Percentiles rank a stretch among this genome's conserved stretches.
These are phyloP conservation scores for Penicillium salamii DNA, from an alignment of 495 filamentous ascomycete genomes.

Conservation along the genomic window DNA sequence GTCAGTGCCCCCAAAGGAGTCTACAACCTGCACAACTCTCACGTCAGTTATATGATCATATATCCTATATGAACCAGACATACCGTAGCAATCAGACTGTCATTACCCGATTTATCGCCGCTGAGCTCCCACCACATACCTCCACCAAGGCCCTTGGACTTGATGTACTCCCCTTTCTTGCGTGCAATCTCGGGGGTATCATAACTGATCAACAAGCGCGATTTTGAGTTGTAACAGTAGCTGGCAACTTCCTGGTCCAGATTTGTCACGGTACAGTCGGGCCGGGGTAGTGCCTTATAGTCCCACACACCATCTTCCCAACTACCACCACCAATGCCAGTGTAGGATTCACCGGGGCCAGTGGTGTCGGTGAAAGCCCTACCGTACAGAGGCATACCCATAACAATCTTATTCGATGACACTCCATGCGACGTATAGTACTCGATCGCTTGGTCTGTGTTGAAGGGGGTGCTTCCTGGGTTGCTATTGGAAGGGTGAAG, in stretches of 20 bases:
- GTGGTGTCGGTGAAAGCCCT: conserved; percentile 70
- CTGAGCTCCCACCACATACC: conserved; percentile 91
- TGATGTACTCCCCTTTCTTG: conserved; percentile 65
- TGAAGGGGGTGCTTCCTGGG: conserved; percentile 63
- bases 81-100: conserved; percentile 61
- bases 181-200: conserved; percentile 61
- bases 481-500: conserved; percentile 53
- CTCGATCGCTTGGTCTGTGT: conserved; percentile 58
- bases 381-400: conserved; percentile 87
- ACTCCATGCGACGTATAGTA: conserved; percentile 66
- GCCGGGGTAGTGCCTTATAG: conserved; percentile 58
- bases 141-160: conserved; percentile 63
- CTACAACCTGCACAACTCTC: conserved; percentile 25
- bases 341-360: conserved; percentile 66
- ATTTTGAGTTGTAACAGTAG: conserved; percentile 63
- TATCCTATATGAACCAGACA: too few species aligned
- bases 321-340: conserved; percentile 61
- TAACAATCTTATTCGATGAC: conserved; percentile 62
- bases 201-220: conserved; percentile 68
- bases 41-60: too few species aligned
- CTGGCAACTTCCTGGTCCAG: conserved; percentile 42
- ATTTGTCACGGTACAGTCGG: conserved; percentile 22
- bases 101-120: conserved; percentile 58
- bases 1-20: conserved; percentile 23
- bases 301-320: conserved; percentile 82